Base-by-base conservation (phyloP, 148 eudicot genomes). In the Rhododendron kiyosumense region DNA sequence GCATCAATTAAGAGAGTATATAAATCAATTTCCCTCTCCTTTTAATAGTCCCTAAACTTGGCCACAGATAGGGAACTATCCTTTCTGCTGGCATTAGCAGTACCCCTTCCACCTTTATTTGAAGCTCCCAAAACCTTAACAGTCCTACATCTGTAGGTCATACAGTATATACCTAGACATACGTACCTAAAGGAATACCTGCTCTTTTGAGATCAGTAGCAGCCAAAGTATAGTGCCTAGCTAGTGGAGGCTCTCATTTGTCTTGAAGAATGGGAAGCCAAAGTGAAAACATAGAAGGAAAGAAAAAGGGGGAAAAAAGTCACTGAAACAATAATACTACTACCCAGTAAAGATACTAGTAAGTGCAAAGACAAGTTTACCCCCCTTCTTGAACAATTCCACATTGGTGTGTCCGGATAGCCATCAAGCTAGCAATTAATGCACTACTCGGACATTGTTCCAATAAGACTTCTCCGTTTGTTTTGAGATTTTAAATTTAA, bases 191-290 rank as follows among this genome's bases (percentile, higher is more conserved):
- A 83, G 69, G 78, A 43, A 67, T 43, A 67, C n/a, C 41, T 8
- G 24, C 65, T 46, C 11, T 59, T 2, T 5, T 59, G 38, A 13
- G 77, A 67, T 41, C 7, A 5, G 57, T 41, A 61, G 51, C 74
- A 83, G 69, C 84, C 46, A 81, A 67, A 34, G 75, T 28, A 28
- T 15, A 82, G 51, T 61, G 84, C 74, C 51, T 82, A 67, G 59
- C 41, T 61, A 67, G 85, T 83, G 85, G 85, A 83, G 57, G 57
- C 52, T 77, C 51, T 83, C 77, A 83, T 83, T 76, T 45, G 24
- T 45, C 32, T n/a, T 71, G 34, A 82, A 83, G 45, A 45, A 28
- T 61, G 74, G 74, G 18, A 82, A 82, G 30, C 10, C 74, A 82
- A 82, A 82, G 73, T 61, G 26, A 65, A 45, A 61, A 15, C 9